Evolutionary conservation across 2,329 filamentous ascomycete genomes (phyloP), one percentile per base, ranked within the genome.

Genomic region (Diplodia corticola): DNA sequence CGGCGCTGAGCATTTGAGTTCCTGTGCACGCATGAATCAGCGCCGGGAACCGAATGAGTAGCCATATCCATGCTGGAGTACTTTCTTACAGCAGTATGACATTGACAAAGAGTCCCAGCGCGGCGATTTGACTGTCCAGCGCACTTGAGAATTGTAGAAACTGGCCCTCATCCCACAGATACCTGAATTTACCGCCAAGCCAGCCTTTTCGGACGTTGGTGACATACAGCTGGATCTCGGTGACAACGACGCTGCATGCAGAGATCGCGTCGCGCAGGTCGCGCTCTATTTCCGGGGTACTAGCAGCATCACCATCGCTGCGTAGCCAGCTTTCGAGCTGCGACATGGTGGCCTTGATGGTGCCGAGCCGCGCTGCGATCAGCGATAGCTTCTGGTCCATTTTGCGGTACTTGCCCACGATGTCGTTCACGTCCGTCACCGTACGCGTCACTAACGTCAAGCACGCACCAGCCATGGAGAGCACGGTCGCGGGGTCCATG

Each of bases 311-410:
- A 10, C 15, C 40, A 4, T 44, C 20, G 53, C 2, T 24, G 12
- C 26, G 22, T 9, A 59, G 20, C 54, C 54, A 59, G 15, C 4
- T 26, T 10, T 59, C 35, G 9, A 59, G 37, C 35, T 44, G 33
- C 35, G 54, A 44, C 9, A 59, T 22, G 17, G 54, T 59, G 0
- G 54, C 22, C 3, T 35, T 30, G 54, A 59, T 59, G 33, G 54
- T 59, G 35, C 40, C 40, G 12, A 59, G 54, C 54, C 26, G 54
- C 2, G 54, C 54, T 9, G 13, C 37, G 22, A 59, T 59, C 20
- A 59, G 54, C 9, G 7, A 7, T 35, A 59, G 33, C 17, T 59
- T 59, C 24, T 59, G 54, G 20, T 59, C 54, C 54, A 59, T 20
- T 3, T 59, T 59, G 20, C 12, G 35, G 35, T 44, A 33, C n/a